phyloP scores from a whole-genome alignment of 345 rosid species.

The Camelina hispida region DNA sequence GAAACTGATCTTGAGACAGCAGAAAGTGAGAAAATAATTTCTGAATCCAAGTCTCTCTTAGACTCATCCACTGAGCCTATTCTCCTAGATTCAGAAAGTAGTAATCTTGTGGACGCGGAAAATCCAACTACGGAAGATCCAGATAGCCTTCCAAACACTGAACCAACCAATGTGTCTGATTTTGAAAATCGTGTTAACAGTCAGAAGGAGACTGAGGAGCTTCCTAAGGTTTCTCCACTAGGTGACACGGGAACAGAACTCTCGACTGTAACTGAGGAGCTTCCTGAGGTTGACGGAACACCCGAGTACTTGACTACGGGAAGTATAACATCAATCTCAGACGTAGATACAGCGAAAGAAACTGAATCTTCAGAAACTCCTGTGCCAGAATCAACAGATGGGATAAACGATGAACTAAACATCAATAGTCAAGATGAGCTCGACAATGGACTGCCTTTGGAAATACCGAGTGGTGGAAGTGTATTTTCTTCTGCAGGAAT shows the following conservation, averaged over 20 bases:
- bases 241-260: conserved; percentile 37
- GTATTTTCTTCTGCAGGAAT: conserved; percentile 66
- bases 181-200: conserved; percentile 37
- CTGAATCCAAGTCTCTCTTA: conserved; percentile 42
- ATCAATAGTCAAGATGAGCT: conserved; percentile 44
- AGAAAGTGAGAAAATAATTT: conserved; percentile 27
- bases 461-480: conserved; percentile 45
- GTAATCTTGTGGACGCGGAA: conserved; percentile 40
- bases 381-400: conserved; percentile 47
- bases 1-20: conserved; percentile 42
- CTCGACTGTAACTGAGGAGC: conserved; percentile 47
- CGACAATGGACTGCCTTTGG: conserved; percentile 44
- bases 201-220: conserved; percentile 33
- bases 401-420: conserved; percentile 45
- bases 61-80: conserved; percentile 50
- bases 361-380: conserved; percentile 44
- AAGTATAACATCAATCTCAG: conserved; percentile 47
- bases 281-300: conserved; percentile 43
- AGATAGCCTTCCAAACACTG: conserved; percentile 41
- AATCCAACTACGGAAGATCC: conserved; percentile 47
- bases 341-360: conserved; percentile 48
- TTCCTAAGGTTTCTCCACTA: conserved; percentile 29
- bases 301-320: conserved; percentile 40
- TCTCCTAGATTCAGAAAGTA: conserved; percentile 42
- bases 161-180: conserved; percentile 43